Percentiles rank a stretch among this genome's conserved stretches.
Evolutionary conservation across 495 filamentous ascomycete genomes (phyloP).

Genomic region (Thozetella sp.): DNA sequence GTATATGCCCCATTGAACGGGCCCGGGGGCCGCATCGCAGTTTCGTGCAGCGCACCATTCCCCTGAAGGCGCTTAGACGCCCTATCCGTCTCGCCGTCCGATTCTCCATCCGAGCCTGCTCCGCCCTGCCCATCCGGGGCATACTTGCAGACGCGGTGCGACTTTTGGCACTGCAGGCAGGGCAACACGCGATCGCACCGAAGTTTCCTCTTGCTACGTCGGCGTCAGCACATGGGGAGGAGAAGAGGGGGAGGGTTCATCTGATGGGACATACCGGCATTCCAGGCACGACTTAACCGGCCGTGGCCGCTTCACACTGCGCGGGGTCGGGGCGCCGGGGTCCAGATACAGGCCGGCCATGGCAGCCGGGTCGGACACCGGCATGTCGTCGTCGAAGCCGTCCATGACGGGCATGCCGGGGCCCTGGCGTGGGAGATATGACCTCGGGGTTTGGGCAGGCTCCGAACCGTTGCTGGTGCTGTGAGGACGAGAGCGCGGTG

Average conservation of each 20-base stretch:
- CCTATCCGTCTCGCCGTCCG: slow-evolving; percentile 31
- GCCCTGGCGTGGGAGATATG: not conserved
- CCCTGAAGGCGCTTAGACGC: slow-evolving; percentile 23
- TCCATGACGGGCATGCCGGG: not conserved
- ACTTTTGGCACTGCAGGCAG: slow-evolving; percentile 61
- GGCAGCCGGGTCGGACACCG: not conserved
- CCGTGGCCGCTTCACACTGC: slow-evolving; percentile 40
- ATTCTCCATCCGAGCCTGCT: slow-evolving; percentile 28
- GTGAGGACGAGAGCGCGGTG: not conserved
- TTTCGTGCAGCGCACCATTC: not conserved
- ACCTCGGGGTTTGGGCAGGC: not conserved
- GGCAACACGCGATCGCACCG: slow-evolving; percentile 59
- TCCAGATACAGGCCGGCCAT: not conserved
- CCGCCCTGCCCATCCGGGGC: slow-evolving; percentile 28
- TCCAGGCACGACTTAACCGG: slow-evolving; percentile 42
- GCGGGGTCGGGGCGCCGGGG: not conserved
- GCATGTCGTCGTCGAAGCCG: slow-evolving; percentile 1
- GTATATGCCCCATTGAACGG: not conserved
- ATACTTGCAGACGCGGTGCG: slow-evolving; percentile 35
- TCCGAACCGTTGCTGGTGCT: not conserved
- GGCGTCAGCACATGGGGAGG: not conserved
- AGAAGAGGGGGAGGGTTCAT: not conserved
- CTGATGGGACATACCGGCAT: slow-evolving; percentile 35
- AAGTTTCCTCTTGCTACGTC: slow-evolving; percentile 50
- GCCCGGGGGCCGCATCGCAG: not conserved